These are phyloP conservation scores for Colletotrichum trifolii DNA, from an alignment of 2,329 filamentous ascomycete species.

Conservation along the genomic window DNA sequence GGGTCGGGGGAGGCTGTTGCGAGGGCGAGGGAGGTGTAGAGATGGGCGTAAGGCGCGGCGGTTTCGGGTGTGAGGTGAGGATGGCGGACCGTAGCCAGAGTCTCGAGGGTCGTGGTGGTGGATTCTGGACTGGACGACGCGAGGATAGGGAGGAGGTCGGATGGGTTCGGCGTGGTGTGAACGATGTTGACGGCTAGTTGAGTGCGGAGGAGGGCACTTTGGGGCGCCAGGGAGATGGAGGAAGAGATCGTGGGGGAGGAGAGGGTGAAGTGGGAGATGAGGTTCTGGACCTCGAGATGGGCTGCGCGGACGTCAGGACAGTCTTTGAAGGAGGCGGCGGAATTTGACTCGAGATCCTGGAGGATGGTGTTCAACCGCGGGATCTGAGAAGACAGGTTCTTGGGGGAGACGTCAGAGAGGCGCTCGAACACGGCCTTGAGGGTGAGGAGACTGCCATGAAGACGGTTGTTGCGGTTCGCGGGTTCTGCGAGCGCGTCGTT, in stretches of 20 bases:
- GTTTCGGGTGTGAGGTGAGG: slow-evolving; percentile 39
- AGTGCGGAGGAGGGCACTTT: slow-evolving; percentile 51
- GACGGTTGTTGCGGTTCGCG: slow-evolving; percentile 57
- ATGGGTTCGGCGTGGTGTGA: slow-evolving; percentile 6
- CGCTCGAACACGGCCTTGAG: slow-evolving; percentile 68
- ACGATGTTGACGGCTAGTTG: slow-evolving; percentile 52
- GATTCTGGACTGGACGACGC: slow-evolving; percentile 45
- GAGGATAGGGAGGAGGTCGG: slow-evolving; percentile 27
- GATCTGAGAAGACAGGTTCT: slow-evolving; percentile 48
- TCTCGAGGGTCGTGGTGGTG: slow-evolving; percentile 53
- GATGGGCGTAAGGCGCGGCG: slow-evolving; percentile 44
- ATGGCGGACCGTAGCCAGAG: slow-evolving; percentile 46
- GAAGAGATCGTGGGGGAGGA: neutral
- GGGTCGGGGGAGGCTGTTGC: slow-evolving; percentile 54
- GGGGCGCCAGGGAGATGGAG: slow-evolving; percentile 16
- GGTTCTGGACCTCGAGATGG: slow-evolving; percentile 59
- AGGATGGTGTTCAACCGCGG: slow-evolving; percentile 46
- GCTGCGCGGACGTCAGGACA: slow-evolving; percentile 57
- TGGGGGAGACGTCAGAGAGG: slow-evolving; percentile 49
- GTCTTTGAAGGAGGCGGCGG: slow-evolving; percentile 24
- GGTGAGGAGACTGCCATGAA: slow-evolving; percentile 69
- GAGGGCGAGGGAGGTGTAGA: slow-evolving; percentile 57
- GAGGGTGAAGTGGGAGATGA: slow-evolving; percentile 47
- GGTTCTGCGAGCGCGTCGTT: slow-evolving; percentile 42
- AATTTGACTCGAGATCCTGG: slow-evolving; percentile 6